Base-by-base conservation (phyloP, 1,139 yeast genomes). In the Geotrichum restrictum region DNA sequence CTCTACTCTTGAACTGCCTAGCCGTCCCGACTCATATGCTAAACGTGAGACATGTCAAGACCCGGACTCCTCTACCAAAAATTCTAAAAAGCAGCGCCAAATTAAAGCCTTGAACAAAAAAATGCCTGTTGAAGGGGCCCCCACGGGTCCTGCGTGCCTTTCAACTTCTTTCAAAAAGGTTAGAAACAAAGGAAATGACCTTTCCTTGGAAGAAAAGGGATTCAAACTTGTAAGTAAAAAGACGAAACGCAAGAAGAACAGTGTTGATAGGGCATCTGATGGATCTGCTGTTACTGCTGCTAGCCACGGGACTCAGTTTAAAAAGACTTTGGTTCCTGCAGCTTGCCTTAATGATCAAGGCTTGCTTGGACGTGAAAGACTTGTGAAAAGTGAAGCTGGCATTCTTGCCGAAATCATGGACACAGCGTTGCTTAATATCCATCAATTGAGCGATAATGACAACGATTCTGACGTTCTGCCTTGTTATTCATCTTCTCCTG, bases 341-440 rank as follows among this genome's bases (percentile, higher is more conserved):
- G 36, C 44, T 27, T 11, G 21, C 3, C 6, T 16, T 18, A 38
- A 21, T 10, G 10, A 13, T 31, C n/a, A 10, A 11, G 8, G n/a
- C 16, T 36, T 32, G 22, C 14, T 24, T 14, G 10, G 41, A 11
- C 34, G 16, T 21, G 32, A 19, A 16, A 22, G 18, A 11, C 36
- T 49, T n/a, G 16, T 43, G 13, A 48, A 49, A 3, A 38, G 24
- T 27, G 53, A 33, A 3, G 29, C 19, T 14, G 46, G 31, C 13
- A 43, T 38, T 34, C 42, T 50, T n/a, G 33, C 53, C 3, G 53
- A 50, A 22, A 50, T 50, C 24, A 50, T 50, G 49, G 46, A 50
- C 34, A 48, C 43, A 6, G 53, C 53, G 7, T 29, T 50, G 18
- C 43, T 21, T 7, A 19, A 45, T 40, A 14, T 50, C 11, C 33